Evolutionary conservation across 495 filamentous ascomycete species (phyloP).

Genomic region (Penicillium riverlandense): DNA sequence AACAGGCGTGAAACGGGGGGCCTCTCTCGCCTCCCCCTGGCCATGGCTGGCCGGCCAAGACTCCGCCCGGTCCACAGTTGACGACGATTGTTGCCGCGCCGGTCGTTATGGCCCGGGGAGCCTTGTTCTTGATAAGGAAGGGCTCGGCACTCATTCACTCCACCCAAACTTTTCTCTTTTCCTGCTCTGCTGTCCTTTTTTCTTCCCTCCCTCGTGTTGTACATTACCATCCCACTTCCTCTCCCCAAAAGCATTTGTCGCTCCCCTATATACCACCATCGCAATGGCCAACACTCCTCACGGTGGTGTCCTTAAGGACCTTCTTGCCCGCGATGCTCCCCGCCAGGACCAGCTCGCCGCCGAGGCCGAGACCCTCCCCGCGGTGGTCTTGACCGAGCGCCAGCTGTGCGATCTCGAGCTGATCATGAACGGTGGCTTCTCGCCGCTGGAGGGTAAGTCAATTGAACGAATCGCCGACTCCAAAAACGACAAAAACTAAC

Average conservation of each 20-base stretch:
- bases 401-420: constrained; percentile 97
- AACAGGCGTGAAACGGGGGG: too few species aligned
- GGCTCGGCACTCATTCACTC: too few species aligned
- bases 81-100: constrained; percentile 11
- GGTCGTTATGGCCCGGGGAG: too few species aligned
- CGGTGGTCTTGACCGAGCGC: constrained; percentile 79
- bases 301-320: constrained; percentile 94
- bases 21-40: too few species aligned
- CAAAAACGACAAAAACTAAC: too few species aligned
- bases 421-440: constrained; percentile 94
- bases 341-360: constrained; percentile 65
- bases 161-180: constrained; percentile 6
- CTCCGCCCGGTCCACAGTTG: constrained; percentile 18
- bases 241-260: neutral
- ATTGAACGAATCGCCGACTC: neutral
- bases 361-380: constrained; percentile 82
- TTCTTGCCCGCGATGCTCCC: constrained; percentile 81
- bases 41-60: constrained; percentile 8
- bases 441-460: constrained; percentile 83
- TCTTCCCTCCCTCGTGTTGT: constrained; percentile 4
- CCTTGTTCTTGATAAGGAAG: too few species aligned
- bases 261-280: neutral
- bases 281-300: constrained; percentile 79
- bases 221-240: neutral
- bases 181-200: constrained; percentile 4